Evolutionary conservation across 345 rosid species (phyloP).

Genomic region (Rhodomyrtus tomentosa): DNA sequence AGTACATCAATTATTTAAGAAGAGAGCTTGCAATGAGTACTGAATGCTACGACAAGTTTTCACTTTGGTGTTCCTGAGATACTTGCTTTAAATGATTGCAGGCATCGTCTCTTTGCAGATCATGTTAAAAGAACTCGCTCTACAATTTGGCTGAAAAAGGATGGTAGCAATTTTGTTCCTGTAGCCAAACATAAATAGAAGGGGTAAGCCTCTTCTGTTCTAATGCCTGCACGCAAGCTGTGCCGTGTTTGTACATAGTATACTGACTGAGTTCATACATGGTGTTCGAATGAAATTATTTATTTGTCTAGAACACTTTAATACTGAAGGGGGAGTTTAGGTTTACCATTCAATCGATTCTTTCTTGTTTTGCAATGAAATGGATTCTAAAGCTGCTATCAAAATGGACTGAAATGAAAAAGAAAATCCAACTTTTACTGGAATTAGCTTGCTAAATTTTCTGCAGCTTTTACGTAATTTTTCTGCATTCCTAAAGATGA

Average conservation of each 20-base stretch:
- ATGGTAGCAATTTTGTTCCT: conserved; percentile 30
- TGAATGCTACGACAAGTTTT: neutral
- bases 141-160: conserved; percentile 58
- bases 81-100: conserved; percentile 10
- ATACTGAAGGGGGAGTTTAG: neutral
- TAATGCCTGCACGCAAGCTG: neutral
- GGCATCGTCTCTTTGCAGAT: conserved; percentile 62
- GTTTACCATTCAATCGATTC: neutral
- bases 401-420: neutral
- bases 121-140: conserved; percentile 65
- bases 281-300: neutral
- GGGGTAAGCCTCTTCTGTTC: neutral
- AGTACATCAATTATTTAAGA: neutral
- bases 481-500: neutral
- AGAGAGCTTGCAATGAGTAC: neutral
- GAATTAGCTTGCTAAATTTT: neutral
- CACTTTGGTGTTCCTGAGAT: neutral
- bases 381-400: neutral
- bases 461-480: neutral
- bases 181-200: conserved; percentile 17
- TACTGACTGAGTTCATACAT: neutral
- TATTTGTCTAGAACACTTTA: neutral
- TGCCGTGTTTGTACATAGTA: neutral
- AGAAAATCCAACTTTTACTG: neutral
- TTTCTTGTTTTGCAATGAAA: neutral